These are phyloP conservation scores for Phaffia australis DNA, from an alignment of 768 basidiomycete genomes.

Conservation along the genomic window DNA sequence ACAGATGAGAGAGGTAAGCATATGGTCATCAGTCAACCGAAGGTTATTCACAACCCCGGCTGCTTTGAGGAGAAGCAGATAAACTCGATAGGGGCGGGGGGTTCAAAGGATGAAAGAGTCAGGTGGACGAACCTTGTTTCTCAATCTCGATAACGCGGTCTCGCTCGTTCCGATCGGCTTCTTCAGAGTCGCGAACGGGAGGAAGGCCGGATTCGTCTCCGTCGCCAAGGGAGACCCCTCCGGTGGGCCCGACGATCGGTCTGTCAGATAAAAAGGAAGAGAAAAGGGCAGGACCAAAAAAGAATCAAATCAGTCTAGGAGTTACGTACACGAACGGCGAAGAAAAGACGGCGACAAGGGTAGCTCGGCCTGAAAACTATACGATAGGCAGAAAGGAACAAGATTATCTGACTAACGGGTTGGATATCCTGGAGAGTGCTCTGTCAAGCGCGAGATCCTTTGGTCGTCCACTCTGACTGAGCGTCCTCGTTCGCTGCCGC, in stretches of 20 bases:
- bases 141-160: conserved; percentile 4
- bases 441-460: neutral
- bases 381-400: neutral
- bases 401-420: conserved; percentile 10
- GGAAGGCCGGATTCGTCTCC: conserved; percentile 16
- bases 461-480: neutral
- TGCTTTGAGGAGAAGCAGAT: too few species aligned
- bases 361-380: neutral
- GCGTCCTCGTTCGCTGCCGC: neutral
- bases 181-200: conserved; percentile 6
- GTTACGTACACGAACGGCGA: neutral
- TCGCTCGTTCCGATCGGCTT: conserved; percentile 18
- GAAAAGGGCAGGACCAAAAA: neutral
- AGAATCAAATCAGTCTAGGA: neutral
- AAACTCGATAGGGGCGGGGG: too few species aligned
- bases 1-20: neutral
- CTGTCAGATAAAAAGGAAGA: neutral
- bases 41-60: too few species aligned
- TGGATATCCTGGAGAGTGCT: conserved; percentile 8
- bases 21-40: too few species aligned
- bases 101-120: too few species aligned
- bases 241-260: conserved; percentile 8
- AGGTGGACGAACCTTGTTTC: conserved; percentile 1
- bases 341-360: neutral
- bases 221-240: conserved; percentile 13